A percentile compares a stretch with the other conserved stretches of the same genome.
Conservation (phyloP, 2,329 filamentous ascomycete genomes). For the Venturia aucupariae region DNA sequence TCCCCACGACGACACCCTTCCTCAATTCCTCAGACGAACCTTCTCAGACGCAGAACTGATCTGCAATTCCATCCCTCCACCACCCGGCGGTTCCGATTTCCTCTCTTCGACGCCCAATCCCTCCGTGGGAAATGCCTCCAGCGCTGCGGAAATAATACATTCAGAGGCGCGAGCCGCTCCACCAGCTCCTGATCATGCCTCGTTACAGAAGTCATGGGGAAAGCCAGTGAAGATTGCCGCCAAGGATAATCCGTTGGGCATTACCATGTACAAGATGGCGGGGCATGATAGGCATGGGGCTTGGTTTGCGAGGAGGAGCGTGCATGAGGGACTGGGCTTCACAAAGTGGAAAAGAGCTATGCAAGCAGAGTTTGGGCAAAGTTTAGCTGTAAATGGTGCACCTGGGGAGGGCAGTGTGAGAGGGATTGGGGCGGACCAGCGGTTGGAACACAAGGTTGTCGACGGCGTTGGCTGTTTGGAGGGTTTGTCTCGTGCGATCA, state of each 20-base stretch:
- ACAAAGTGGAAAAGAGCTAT: conserved; percentile 69
- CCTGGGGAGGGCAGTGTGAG: conserved; percentile 68
- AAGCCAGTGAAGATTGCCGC: conserved; percentile 68
- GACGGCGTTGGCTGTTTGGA: conserved; percentile 54
- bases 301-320: conserved; percentile 81
- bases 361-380: conserved; percentile 70
- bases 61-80: conserved; percentile 64
- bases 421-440: conserved; percentile 74
- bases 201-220: conserved; percentile 72
- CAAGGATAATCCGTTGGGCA: conserved; percentile 64
- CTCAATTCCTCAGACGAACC: conserved; percentile 30
- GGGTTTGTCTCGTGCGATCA: conserved; percentile 34
- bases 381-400: conserved; percentile 58
- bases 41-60: conserved; percentile 57
- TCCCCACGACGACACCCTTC: conserved; percentile 31
- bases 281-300: conserved; percentile 73
- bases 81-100: conserved; percentile 37
- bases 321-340: conserved; percentile 72
- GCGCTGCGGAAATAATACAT: conserved; percentile 43
- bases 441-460: conserved; percentile 54
- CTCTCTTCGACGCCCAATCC: conserved; percentile 26
- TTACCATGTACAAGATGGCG: conserved; percentile 70
- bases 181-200: conserved; percentile 37
- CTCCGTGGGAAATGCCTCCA: conserved; percentile 34
- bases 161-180: conserved; percentile 43